phyloP scores from a whole-genome alignment of 1,284 basidiomycete genomes.

The Inonotus obliquus region DNA sequence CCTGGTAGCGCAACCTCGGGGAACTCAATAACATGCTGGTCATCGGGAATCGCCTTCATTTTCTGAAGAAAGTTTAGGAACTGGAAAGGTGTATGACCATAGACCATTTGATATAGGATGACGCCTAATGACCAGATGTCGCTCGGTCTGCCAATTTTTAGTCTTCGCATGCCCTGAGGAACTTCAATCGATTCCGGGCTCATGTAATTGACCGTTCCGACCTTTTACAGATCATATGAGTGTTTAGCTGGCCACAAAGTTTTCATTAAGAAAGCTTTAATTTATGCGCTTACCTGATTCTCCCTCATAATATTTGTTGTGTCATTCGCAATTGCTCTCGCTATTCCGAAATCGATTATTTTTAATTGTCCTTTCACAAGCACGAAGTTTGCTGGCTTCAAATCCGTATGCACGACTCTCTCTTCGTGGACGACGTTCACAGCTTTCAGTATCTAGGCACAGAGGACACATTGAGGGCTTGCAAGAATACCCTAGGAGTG shows the following conservation, averaged over 20 bases:
- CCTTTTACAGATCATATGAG: conserved; percentile 36
- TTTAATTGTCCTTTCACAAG: conserved; percentile 90
- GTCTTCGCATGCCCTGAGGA: conserved; percentile 69
- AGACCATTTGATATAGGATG: conserved; percentile 98
- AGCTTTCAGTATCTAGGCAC: conserved; percentile 79
- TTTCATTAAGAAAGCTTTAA: background rate
- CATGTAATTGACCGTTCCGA: conserved; percentile 96
- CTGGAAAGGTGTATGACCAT: conserved; percentile 91
- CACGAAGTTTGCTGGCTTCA: conserved; percentile 96
- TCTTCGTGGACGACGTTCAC: conserved; percentile 94
- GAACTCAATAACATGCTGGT: conserved; percentile 67
- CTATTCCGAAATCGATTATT: conserved; percentile 95
- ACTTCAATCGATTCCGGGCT: conserved; percentile 89
- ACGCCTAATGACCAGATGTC: conserved; percentile 98
- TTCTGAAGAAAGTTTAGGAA: conserved; percentile 80
- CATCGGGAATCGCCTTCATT: conserved; percentile 84
- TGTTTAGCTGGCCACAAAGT: background rate
- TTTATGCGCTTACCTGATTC: conserved; percentile 61
- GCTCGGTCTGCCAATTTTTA: conserved; percentile 81
- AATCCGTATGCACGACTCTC: conserved; percentile 94
- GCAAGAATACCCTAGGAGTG: background rate
- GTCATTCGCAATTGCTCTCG: conserved; percentile 94
- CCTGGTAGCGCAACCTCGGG: conserved; percentile 60
- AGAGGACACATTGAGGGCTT: conserved; percentile 5
- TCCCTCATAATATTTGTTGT: conserved; percentile 96